These are phyloP conservation scores for Ascodesmis nigricans DNA, from an alignment of 495 filamentous ascomycete species.

Conservation along the genomic window DNA sequence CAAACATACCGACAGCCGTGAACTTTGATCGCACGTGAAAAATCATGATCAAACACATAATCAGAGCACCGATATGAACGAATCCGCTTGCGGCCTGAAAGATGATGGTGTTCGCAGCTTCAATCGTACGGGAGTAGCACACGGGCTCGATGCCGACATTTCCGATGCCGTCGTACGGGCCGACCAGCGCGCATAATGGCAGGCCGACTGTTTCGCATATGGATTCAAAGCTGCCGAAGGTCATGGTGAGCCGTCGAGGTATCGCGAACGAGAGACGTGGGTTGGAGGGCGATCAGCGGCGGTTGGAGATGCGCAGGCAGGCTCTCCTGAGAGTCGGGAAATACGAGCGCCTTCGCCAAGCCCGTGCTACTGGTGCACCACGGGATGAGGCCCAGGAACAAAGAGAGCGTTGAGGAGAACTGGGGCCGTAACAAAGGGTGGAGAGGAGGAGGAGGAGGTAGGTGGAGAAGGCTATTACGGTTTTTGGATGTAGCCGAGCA, in stretches of 20 bases:
- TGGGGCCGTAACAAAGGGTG: too few species aligned
- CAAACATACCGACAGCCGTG: constrained; percentile 80
- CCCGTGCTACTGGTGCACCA: too few species aligned
- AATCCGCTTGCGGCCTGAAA: constrained; percentile 83
- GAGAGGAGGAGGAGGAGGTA: too few species aligned
- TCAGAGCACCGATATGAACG: constrained; percentile 75
- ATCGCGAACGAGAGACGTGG: background rate
- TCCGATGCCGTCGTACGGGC: constrained; percentile 34
- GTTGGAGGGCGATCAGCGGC: background rate
- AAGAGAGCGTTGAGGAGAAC: too few species aligned
- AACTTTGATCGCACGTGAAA: constrained; percentile 93
- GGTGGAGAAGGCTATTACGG: too few species aligned
- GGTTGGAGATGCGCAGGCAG: too few species aligned
- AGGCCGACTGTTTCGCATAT: constrained; percentile 73
- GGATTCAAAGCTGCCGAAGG: constrained; percentile 71
- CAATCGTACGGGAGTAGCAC: constrained; percentile 89
- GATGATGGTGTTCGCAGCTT: constrained; percentile 93
- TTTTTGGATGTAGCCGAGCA: too few species aligned
- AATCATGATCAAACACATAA: constrained; percentile 92
- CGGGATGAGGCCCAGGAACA: too few species aligned
- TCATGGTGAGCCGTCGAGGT: constrained; percentile 24
- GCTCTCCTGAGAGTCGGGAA: too few species aligned
- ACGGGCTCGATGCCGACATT: constrained; percentile 62
- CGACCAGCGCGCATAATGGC: constrained; percentile 73
- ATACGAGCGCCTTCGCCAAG: too few species aligned